Evolutionary conservation across 345 rosid genomes (phyloP), one percentile per base, ranked within the genome.

Genomic region (Rhizophora mangle): DNA sequence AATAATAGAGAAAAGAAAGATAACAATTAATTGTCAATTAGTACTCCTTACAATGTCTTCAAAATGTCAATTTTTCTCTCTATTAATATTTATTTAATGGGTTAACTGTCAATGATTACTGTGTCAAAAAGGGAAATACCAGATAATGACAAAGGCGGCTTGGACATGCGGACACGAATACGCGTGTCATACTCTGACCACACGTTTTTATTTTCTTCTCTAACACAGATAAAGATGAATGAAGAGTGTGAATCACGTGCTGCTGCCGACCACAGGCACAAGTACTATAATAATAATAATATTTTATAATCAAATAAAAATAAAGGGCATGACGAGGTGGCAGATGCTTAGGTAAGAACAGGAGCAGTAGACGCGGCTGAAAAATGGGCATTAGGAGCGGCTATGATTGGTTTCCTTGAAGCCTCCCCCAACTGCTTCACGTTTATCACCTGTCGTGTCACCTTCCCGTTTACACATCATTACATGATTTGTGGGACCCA

Each of bases 191-290:
- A 47, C 19, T 21, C 19, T 47, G 67, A 64, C 37, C 24, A 47
- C 67, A 47, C 34, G 31, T 30, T 64, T 3, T 18, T 43, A 13
- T 43, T 13, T 43, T 13, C 16, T 10, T 2, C 3, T 43, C 49
- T 15, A 2, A 43, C 18, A 10, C 3, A 15, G 49, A 43, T 15
- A 15, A 15, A 43, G 16, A 3, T 3, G 16, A 43, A 43, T 1
- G 4, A 4, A 19, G 55, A 8, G 57, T 29, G 37, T 64, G 37
- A 19, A 47, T 46, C 67, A 49, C 67, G 67, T 64, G 65, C 65
- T 11, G 31, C 49, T 62, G 11, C 31, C 22, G 51, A 29, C 65
- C 47, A 11, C 49, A 3, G 16, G 18, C 49, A 43, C 5, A 13
- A 13, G 3, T 43, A 43, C 15, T 43, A 43, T 13, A 11, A 24